Evolutionary conservation across 345 rosid genomes (phyloP), one percentile per base, ranked within the genome.

Genomic region (Eutrema heterophyllum): DNA sequence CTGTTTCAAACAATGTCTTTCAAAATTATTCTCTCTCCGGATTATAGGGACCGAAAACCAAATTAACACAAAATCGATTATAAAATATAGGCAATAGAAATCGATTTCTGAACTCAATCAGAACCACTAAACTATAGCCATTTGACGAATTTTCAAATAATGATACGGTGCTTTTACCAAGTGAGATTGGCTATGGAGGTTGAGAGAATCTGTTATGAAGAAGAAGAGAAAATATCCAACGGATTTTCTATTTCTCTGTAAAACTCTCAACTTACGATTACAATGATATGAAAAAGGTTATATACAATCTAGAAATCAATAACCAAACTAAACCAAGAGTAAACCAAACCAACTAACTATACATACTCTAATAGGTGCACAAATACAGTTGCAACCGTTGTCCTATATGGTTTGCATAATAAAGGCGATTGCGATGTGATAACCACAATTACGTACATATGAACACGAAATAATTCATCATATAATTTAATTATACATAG

Each of bases 341-440:
- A n/a, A n/a, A n/a, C n/a, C n/a, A n/a, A n/a, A n/a, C n/a, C n/a
- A n/a, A n/a, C n/a, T n/a, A n/a, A n/a, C n/a, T n/a, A n/a, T n/a
- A n/a, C n/a, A n/a, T n/a, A n/a, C n/a, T n/a, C n/a, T n/a, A n/a
- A n/a, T n/a, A n/a, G n/a, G n/a, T n/a, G 13, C 26, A 14, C 8
- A 54, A 62, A 53, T 35, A 63, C 65, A 76, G 75, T 69, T 63
- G 44, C 70, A 52, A 76, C 79, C 14, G 70, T 75, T 69, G 74
- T 45, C 71, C n/a, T 54, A 13, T 54, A 13, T 59, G 57, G 44
- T 67, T 21, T 48, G 67, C 33, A 30, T 4, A 38, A 48, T 38
- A 74, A 32, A 32, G 7, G 5, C 9, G 79, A 76, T 63, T 4
- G 53, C 46, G 79, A 76, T 63, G 80, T 70, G 52, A 16, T 46